These are phyloP conservation scores for Cucumis melo DNA, from an alignment of 306 rosid genomes.

Conservation along the genomic window DNA sequence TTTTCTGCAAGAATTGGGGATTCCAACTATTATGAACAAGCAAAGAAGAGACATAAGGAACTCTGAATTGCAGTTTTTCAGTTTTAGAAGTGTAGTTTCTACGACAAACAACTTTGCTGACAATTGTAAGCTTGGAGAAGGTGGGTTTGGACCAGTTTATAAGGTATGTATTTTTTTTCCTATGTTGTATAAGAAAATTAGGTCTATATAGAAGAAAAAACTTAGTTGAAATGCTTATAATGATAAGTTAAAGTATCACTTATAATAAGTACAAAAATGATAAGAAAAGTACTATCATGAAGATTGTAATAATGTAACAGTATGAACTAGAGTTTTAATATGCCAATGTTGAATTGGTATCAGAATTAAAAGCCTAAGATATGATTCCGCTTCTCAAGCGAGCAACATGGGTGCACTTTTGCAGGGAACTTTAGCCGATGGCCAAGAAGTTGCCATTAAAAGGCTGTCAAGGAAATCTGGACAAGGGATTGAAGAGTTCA, in stretches of 20 bases:
- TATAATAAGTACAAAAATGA: neutral
- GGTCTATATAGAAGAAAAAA: neutral
- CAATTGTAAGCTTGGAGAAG: neutral
- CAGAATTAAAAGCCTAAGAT: neutral
- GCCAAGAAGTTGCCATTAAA: constrained; percentile 30
- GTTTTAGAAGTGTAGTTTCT: neutral
- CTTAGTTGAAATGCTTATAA: neutral
- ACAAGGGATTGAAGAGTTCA: constrained; percentile 12
- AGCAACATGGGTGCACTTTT: neutral
- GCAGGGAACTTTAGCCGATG: constrained; percentile 23
- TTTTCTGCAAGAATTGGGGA: neutral
- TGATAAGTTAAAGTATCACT: neutral
- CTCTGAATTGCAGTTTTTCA: neutral
- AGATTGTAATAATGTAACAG: neutral
- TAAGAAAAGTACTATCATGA: neutral
- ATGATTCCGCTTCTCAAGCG: neutral
- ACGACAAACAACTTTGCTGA: neutral
- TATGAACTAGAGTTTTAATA: neutral
- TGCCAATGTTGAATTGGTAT: neutral
- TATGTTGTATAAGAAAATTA: neutral
- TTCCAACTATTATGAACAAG: neutral
- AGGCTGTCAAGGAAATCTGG: constrained; percentile 25
- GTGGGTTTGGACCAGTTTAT: neutral
- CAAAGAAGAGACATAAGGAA: neutral
- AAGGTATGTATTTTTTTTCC: neutral